These are phyloP conservation scores for Vitis hybrid DNA, from an alignment of 177 flowering plant species.

Conservation along the genomic window DNA sequence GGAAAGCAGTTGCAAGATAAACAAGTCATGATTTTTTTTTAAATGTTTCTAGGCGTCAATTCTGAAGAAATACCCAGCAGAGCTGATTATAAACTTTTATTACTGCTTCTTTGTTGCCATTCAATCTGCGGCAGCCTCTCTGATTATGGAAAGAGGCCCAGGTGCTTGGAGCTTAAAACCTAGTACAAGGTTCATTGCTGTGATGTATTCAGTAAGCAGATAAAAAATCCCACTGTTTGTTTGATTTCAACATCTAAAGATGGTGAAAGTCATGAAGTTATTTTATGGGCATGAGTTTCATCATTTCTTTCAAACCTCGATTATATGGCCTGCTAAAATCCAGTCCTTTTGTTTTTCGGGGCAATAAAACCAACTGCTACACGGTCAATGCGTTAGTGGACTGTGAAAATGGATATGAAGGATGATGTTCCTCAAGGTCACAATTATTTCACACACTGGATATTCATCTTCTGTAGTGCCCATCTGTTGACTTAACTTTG, in stretches of 20 bases:
- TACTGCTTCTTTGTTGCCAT: slow-evolving; percentile 40
- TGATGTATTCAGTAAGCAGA: slow-evolving; percentile 38
- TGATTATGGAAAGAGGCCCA: slow-evolving; percentile 35
- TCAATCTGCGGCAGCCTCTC: slow-evolving; percentile 27
- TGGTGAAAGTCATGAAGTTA: background rate
- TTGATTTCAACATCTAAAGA: background rate
- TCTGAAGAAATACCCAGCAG: slow-evolving; percentile 43
- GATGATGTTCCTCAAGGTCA: background rate
- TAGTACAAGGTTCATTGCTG: slow-evolving; percentile 24
- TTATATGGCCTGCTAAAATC: background rate
- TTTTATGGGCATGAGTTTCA: background rate
- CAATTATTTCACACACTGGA: background rate
- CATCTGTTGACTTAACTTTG: background rate
- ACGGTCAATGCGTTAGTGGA: background rate
- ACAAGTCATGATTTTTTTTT: background rate
- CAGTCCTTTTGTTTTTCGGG: background rate
- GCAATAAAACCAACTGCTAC: background rate
- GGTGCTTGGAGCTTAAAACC: slow-evolving; percentile 39
- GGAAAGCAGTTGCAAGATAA: background rate
- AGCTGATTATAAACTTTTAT: slow-evolving; percentile 31
- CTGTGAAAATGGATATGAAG: background rate
- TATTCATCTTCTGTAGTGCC: background rate
- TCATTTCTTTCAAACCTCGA: background rate
- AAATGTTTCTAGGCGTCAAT: slow-evolving; percentile 31
- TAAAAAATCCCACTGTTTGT: background rate